These are phyloP conservation scores for Corymbia calophylla DNA, from an alignment of 441 rosid species.

Conservation along the genomic window DNA sequence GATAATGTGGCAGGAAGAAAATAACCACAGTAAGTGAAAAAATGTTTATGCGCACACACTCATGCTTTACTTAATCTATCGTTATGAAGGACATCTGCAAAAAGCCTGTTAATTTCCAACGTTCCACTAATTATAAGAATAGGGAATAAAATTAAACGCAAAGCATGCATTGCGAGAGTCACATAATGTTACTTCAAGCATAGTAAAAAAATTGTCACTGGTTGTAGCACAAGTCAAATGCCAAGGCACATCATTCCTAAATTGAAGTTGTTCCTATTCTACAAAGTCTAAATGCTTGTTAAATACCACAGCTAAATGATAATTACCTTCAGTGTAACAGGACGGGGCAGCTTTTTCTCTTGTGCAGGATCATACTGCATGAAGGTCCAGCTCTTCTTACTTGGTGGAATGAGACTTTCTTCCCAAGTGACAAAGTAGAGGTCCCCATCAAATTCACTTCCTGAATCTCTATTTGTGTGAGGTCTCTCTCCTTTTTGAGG, in stretches of 20 bases:
- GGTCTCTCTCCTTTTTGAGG: constrained; percentile 93
- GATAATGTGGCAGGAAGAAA: not conserved
- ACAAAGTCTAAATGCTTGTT: not conserved
- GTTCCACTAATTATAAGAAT: not conserved
- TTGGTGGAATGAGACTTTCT: constrained; percentile 73
- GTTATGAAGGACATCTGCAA: not conserved
- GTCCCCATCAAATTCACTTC: constrained; percentile 96
- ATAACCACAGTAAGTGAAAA: not conserved
- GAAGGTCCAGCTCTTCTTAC: constrained; percentile 56
- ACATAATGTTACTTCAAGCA: not conserved
- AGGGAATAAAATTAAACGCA: not conserved
- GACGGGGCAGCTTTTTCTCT: constrained; percentile 13
- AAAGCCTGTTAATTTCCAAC: not conserved
- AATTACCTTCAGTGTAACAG: constrained; percentile 57
- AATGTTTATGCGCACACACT: not conserved
- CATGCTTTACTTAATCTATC: not conserved
- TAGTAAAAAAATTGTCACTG: not conserved
- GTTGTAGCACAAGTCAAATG: not conserved
- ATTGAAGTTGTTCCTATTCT: not conserved
- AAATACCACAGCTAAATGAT: not conserved
- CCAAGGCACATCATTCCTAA: not conserved
- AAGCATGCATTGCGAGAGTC: not conserved
- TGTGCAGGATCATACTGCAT: constrained; percentile 64
- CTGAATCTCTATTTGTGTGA: constrained; percentile 86
- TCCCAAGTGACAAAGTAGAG: constrained; percentile 91